Percentiles rank a stretch among this genome's conserved stretches.
These are phyloP conservation scores for Salix purpurea DNA, from an alignment of 345 rosid species.

Conservation along the genomic window DNA sequence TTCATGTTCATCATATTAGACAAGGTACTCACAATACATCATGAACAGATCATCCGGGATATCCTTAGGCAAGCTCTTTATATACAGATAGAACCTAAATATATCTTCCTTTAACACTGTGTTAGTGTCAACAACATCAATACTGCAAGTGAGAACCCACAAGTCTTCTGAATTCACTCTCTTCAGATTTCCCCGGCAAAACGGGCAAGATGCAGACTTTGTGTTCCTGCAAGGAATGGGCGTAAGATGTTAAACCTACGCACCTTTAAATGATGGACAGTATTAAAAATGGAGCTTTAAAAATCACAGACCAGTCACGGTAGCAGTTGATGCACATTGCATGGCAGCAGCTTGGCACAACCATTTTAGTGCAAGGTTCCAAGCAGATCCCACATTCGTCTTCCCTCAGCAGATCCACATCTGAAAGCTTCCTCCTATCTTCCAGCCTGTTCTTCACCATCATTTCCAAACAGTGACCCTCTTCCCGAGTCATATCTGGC, in stretches of 20 bases:
- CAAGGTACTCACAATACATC: slow-evolving; percentile 25
- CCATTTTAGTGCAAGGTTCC: slow-evolving; percentile 33
- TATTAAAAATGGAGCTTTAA: not conserved
- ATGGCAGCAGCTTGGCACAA: slow-evolving; percentile 29
- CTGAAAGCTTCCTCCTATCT: slow-evolving; percentile 14
- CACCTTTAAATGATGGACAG: not conserved
- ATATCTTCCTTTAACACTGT: slow-evolving; percentile 21
- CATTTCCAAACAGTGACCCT: slow-evolving; percentile 12
- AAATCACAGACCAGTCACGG: slow-evolving; percentile 22
- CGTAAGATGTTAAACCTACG: not conserved
- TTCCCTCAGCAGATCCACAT: slow-evolving; percentile 17
- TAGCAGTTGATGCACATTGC: slow-evolving; percentile 37
- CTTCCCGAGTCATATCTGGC: slow-evolving; percentile 8
- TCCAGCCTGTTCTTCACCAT: slow-evolving; percentile 23
- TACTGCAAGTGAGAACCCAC: slow-evolving; percentile 28
- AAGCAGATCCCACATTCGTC: slow-evolving; percentile 34
- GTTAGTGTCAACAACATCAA: slow-evolving; percentile 25
- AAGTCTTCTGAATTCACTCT: slow-evolving; percentile 26
- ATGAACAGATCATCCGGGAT: slow-evolving; percentile 27
- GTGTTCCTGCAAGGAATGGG: slow-evolving; percentile 19
- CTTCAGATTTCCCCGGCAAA: slow-evolving; percentile 26
- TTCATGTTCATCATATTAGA: slow-evolving; percentile 15
- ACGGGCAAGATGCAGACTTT: slow-evolving; percentile 30
- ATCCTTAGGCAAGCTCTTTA: slow-evolving; percentile 25
- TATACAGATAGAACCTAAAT: slow-evolving; percentile 22